Evolutionary conservation across 371 early-diverging fungal species (phyloP), one percentile per base, ranked within the genome.

Genomic region (Polyrhizophydium stewartii): DNA sequence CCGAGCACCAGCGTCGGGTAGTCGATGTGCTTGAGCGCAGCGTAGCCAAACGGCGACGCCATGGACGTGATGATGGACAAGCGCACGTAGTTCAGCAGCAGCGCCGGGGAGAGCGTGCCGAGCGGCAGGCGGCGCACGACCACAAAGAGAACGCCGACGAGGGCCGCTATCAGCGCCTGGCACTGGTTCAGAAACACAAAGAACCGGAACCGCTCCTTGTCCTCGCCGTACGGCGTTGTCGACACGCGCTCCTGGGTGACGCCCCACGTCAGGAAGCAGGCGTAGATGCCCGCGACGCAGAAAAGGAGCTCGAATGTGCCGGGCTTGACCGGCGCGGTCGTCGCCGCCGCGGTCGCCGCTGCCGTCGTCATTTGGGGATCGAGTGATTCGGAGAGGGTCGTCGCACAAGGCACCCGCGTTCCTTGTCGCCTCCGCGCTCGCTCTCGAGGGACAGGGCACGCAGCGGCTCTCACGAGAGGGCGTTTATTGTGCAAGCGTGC

Each of bases 1-100:
- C 95, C 96, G 37, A 99, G 79, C 46, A 94, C 92, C 85, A 98
- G 83, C 22, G 98, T 98, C 24, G 97, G 97, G 75, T 97, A 99
- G 75, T 96, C 93, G 64, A 99, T 91, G 69, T 94, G 92, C 55
- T 89, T 88, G 38, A 98, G 77, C 13, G 95, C 84, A 21, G 89
- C 91, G 74, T 94, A 96, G 16, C 96, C 96, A 70, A 99, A 95
- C 2, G 92, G 96, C 5, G 94, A 89, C 1, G 92, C 94, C 13
- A 85, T 72, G 16, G 88, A 89, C 59, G 79, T 82, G 55, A 89
- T 68, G 22, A 94, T 58, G 27, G 94, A 87, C 16, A 93, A 89
- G 64, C 88, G 90, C 28, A 83, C 68, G 63, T 91, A 92, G 41
- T 78, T 76, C 6, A 69, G 61, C 25, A 82, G 66, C 10, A 71